Evolutionary conservation across 495 filamentous ascomycete genomes (phyloP).

Genomic region (Penicillium pancosmium): DNA sequence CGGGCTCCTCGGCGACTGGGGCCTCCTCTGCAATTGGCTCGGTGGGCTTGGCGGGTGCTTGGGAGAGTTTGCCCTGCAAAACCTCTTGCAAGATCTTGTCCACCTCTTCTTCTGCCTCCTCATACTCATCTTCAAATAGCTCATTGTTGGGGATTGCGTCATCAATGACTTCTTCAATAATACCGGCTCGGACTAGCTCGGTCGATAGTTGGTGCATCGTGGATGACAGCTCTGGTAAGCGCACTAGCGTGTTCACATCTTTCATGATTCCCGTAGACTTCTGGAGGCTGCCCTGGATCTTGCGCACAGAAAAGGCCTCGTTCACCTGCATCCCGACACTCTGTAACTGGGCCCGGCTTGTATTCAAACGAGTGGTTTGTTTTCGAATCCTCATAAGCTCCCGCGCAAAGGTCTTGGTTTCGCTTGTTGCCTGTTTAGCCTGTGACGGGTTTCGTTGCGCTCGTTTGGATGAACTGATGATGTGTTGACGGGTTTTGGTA

Average conservation of each 20-base stretch:
- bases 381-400: slow-evolving; percentile 85
- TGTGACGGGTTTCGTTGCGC: slow-evolving; percentile 75
- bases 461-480: slow-evolving; percentile 76
- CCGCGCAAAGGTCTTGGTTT: slow-evolving; percentile 83
- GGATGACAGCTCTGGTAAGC: slow-evolving; percentile 80
- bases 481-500: slow-evolving; percentile 81
- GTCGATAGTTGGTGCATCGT: slow-evolving; percentile 89
- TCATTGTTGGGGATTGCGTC: slow-evolving; percentile 78
- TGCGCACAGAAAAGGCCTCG: slow-evolving; percentile 92
- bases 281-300: slow-evolving; percentile 91
- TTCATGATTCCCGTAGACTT: slow-evolving; percentile 93
- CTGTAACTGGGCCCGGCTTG: slow-evolving; percentile 87
- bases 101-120: slow-evolving; percentile 88
- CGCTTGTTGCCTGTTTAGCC: slow-evolving; percentile 71
- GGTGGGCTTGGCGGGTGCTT: slow-evolving; percentile 55
- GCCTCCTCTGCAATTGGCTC: slow-evolving; percentile 58
- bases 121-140: slow-evolving; percentile 75
- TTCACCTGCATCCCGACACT: slow-evolving; percentile 98
- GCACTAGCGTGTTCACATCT: slow-evolving; percentile 86
- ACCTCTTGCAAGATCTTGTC: slow-evolving; percentile 93
- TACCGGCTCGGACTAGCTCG: slow-evolving; percentile 90
- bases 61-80: slow-evolving; percentile 76
- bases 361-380: slow-evolving; percentile 70
- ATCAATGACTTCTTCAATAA: slow-evolving; percentile 96
- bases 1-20: slow-evolving; percentile 47